Conservation (phyloP, 1,284 basidiomycete species). For the Boletellus deceptivus region DNA sequence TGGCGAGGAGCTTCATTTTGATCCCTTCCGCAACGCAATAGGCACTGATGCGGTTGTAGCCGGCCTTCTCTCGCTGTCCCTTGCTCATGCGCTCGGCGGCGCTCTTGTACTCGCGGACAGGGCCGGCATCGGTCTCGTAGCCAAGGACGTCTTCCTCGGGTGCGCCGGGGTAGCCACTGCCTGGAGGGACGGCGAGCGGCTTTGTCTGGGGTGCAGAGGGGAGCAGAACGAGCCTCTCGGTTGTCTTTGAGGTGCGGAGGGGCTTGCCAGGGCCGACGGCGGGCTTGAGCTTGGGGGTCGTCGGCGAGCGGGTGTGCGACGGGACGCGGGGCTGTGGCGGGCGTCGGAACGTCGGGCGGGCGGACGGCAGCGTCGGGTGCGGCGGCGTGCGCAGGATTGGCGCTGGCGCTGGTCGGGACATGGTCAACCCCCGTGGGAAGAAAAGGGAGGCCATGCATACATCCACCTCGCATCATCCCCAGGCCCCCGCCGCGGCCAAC, state of each 20-base stretch:
- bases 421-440: slow-evolving; percentile 13
- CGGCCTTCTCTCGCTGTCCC: slow-evolving; percentile 70
- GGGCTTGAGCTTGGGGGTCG: slow-evolving; percentile 18
- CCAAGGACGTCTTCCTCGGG: slow-evolving; percentile 56
- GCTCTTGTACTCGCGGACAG: slow-evolving; percentile 68
- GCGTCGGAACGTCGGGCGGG: slow-evolving; percentile 22
- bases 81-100: slow-evolving; percentile 80
- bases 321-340: slow-evolving; percentile 24
- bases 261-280: slow-evolving; percentile 44
- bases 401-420: slow-evolving; percentile 11
- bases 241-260: slow-evolving; percentile 86
- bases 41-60: slow-evolving; percentile 78
- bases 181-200: slow-evolving; percentile 55
- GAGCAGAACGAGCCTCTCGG: slow-evolving; percentile 87
- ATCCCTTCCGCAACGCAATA: slow-evolving; percentile 86
- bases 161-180: slow-evolving; percentile 13
- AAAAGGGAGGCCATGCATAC: too few species aligned
- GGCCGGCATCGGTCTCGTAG: slow-evolving; percentile 61
- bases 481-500: slow-evolving; percentile 2
- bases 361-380: slow-evolving; percentile 25
- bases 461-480: slow-evolving; percentile 9
- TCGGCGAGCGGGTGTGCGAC: slow-evolving; percentile 14
- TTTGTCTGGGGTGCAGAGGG: slow-evolving; percentile 90
- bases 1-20: slow-evolving; percentile 76
- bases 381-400: slow-evolving; percentile 14